These are phyloP conservation scores for Thelonectria blattea DNA, from an alignment of 2,329 filamentous ascomycete genomes.

Conservation along the genomic window DNA sequence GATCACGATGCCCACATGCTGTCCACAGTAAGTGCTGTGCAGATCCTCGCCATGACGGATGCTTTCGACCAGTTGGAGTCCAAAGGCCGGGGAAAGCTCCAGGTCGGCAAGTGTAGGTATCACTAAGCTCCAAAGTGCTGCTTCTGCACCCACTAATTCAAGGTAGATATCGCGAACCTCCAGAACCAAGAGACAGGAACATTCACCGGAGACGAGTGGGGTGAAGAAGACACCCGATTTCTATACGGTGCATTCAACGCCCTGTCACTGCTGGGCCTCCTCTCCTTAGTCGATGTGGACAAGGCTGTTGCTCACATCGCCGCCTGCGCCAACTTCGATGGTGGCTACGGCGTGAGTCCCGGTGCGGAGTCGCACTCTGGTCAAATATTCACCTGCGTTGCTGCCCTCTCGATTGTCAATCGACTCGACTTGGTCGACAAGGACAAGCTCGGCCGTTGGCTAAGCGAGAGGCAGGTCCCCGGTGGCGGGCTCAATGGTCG, in stretches of 20 bases:
- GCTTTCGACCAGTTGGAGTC: constrained; percentile 83
- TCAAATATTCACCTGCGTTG: constrained; percentile 94
- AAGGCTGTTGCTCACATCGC: constrained; percentile 81
- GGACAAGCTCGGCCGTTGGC: constrained; percentile 84
- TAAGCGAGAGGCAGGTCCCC: constrained; percentile 89
- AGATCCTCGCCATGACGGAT: constrained; percentile 87
- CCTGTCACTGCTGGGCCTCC: constrained; percentile 78
- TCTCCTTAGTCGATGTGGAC: constrained; percentile 76
- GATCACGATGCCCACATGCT: constrained; percentile 96
- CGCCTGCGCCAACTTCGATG: constrained; percentile 90
- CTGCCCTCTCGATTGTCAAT: constrained; percentile 81
- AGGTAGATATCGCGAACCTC: constrained; percentile 75
- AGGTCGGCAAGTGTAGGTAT: constrained; percentile 79
- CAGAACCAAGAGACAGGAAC: constrained; percentile 84
- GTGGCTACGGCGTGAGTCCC: constrained; percentile 87
- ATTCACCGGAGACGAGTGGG: constrained; percentile 95
- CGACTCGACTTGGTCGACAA: constrained; percentile 82
- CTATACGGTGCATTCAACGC: constrained; percentile 90
- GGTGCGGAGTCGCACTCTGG: constrained; percentile 94
- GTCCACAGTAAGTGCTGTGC: constrained; percentile 92
- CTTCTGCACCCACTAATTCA: constrained; percentile 30
- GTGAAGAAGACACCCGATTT: constrained; percentile 93
- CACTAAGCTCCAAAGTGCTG: constrained; percentile 18
- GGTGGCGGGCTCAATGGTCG: constrained; percentile 91
- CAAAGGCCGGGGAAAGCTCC: constrained; percentile 66